Base-by-base conservation (phyloP, 163 green algal genomes). In the Scenedesmus sp. region DNA sequence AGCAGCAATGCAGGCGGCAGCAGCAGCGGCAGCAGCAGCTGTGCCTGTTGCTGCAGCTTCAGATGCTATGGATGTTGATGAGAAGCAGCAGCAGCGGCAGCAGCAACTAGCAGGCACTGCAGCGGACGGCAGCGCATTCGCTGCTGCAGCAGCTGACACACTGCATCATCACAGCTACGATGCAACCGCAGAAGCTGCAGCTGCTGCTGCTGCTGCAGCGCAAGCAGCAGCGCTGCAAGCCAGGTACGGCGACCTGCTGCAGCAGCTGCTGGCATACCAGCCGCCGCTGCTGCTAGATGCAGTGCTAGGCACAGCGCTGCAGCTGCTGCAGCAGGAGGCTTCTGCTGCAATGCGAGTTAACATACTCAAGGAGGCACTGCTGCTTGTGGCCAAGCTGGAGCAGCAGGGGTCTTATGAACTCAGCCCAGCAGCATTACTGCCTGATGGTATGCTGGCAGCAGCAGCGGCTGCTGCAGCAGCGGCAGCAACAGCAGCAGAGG, bases 301-400 rank as follows among this genome's bases (percentile, higher is more conserved):
- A 9, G 66, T 88, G 52, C 57, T 88, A 0, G 7, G 67, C 57
- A 3, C 4, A 4, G 67, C 67, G 13, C 82, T 92, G 62, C 20
- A 67, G 82, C 82, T 92, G 81, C 56, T 92, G 64, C 67, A 55
- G n/a, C 64, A n/a, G 18, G 89, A 92, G 76, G 3, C 5, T 1
- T 79, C 54, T 18, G 16, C 79, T 12, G 64, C 64, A 34, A 56
- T 66, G 66, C 85, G 66, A 3, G 55, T 59, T 60, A 46, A 23
- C 0, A 67, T 92, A 20, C 52, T 88, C 23, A 81, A 82, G 16
- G 89, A 74, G 4, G n/a, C 89, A 12, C 55, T 92, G 89, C 82
- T 92, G 89, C 60, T 92, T 62, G 34, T 92, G 12, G 89, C 62
- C 54, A 54, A 67, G 82, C 73, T 92, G n/a, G 89, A 92, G 82